Percentiles rank a stretch among this genome's conserved stretches.
Conservation (phyloP, 495 filamentous ascomycete species). For the Penicillium coprophilum region DNA sequence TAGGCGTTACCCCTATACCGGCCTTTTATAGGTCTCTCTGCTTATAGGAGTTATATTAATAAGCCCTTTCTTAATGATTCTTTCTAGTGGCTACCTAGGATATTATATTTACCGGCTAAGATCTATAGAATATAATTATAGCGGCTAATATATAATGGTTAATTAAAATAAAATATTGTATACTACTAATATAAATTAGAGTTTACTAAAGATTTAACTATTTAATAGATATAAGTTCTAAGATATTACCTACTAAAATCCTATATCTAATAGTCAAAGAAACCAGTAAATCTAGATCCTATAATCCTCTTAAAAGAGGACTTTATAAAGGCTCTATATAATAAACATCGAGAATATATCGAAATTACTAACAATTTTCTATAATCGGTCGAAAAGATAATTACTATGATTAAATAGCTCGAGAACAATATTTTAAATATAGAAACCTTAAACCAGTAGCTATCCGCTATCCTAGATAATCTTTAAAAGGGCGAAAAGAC, state of each 20-base stretch:
- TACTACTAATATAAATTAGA: not conserved
- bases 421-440: conserved; percentile 1
- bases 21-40: not conserved
- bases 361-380: conserved; percentile 2
- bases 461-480: not conserved
- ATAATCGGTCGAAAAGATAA: not conserved
- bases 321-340: not conserved
- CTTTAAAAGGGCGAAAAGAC: not conserved
- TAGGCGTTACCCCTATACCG: too few species aligned
- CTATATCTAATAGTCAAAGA: not conserved
- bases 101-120: not conserved
- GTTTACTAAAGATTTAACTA: not conserved
- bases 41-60: not conserved
- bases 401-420: not conserved
- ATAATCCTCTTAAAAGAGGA: not conserved
- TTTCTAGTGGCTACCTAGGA: too few species aligned
- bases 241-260: not conserved
- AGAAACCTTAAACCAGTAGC: not conserved
- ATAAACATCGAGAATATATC: conserved; percentile 1
- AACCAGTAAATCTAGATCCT: conserved; percentile 1
- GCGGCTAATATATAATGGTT: not conserved
- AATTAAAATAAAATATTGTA: not conserved
- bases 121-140: not conserved
- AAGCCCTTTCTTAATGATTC: not conserved
- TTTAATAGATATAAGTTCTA: not conserved